Percentiles rank a stretch among this genome's conserved stretches.
Evolutionary conservation across 345 rosid genomes (phyloP).

Genomic region (Streptanthus diversifolius): DNA sequence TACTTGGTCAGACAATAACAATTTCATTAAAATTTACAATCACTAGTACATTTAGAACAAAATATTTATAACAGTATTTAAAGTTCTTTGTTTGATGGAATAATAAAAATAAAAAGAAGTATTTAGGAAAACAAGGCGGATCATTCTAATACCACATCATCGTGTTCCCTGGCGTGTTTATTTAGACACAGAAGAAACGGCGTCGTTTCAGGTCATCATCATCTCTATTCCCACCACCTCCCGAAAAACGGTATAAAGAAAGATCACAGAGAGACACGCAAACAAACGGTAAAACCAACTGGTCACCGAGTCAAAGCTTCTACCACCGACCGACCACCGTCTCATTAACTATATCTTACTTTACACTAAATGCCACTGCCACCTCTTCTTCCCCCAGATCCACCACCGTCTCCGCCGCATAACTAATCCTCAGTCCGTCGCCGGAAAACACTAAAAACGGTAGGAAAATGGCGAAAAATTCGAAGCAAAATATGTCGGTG

Average conservation of each 20-base stretch:
- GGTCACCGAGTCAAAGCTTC: background rate
- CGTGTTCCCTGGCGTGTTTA: constrained; percentile 29
- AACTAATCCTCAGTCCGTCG: constrained; percentile 2
- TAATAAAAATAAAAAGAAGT: background rate
- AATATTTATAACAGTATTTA: too few relatives aligned
- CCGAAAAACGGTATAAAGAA: constrained; percentile 22
- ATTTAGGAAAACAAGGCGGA: background rate
- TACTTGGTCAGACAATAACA: background rate
- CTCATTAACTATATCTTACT: background rate
- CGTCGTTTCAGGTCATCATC: constrained; percentile 26
- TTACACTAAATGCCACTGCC: constrained; percentile 38
- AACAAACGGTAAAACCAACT: constrained; percentile 19
- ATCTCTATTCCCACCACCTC: constrained; percentile 5
- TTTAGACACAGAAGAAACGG: constrained; percentile 25
- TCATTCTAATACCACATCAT: constrained; percentile 6
- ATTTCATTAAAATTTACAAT: too few relatives aligned
- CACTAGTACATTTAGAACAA: too few relatives aligned
- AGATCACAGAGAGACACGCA: constrained; percentile 9
- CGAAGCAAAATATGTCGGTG: constrained; percentile 51
- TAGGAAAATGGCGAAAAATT: constrained; percentile 46
- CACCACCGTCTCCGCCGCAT: constrained; percentile 28
- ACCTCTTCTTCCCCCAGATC: constrained; percentile 29
- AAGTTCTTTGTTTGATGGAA: too few relatives aligned
- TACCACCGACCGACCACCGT: constrained; percentile 18
- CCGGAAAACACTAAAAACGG: background rate